phyloP scores from a whole-genome alignment of 805 yeast species.

The Osmozyma mogii region DNA sequence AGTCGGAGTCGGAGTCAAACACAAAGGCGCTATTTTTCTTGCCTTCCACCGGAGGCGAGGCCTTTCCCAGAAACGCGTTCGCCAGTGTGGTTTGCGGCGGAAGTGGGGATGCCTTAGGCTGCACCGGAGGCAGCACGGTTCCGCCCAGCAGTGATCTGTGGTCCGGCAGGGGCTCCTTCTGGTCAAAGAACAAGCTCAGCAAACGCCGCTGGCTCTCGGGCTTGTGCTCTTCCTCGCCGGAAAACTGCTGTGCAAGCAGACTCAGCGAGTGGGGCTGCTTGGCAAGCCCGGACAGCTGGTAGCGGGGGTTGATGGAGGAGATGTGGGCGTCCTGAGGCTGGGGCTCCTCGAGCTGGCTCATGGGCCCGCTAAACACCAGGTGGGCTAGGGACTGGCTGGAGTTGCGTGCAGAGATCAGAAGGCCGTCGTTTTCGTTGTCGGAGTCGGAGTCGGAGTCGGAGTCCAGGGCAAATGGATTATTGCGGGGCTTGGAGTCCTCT shows the following conservation, averaged over 20 bases:
- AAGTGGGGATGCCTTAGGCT: conserved; percentile 28
- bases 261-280: conserved; percentile 35
- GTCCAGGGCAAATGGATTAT: conserved; percentile 8
- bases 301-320: conserved; percentile 24
- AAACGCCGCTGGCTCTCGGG: conserved; percentile 5
- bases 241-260: conserved; percentile 32
- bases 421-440: conserved; percentile 24
- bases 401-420: conserved; percentile 30
- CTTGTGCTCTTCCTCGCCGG: conserved; percentile 19
- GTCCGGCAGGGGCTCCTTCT: not conserved
- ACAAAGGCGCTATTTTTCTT: conserved; percentile 21
- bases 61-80: conserved; percentile 30
- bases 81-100: conserved; percentile 38
- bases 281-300: conserved; percentile 29
- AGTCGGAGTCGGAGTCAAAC: conserved; percentile 30
- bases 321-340: conserved; percentile 15
- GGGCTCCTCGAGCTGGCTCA: conserved; percentile 15
- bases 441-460: conserved; percentile 15
- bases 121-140: not conserved
- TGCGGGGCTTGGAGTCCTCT: conserved; percentile 14
- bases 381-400: conserved; percentile 39
- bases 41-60: conserved; percentile 16
- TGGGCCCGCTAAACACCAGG: conserved; percentile 25
- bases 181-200: conserved; percentile 8
- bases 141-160: not conserved